These are phyloP conservation scores for Pachysandra terminalis DNA, from an alignment of 164 flowering plant species.

Conservation along the genomic window DNA sequence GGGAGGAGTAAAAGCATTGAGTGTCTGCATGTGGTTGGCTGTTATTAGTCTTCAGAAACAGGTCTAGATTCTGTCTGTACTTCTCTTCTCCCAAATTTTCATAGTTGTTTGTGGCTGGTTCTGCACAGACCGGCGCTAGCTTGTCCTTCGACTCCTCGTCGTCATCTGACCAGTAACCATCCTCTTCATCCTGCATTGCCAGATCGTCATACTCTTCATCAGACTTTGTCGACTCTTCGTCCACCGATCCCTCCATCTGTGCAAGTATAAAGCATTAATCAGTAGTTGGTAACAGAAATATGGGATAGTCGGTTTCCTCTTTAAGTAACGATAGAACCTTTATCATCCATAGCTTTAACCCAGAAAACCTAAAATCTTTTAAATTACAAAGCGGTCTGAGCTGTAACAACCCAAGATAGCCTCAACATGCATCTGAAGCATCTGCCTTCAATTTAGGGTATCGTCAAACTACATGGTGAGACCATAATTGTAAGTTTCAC, in stretches of 20 bases:
- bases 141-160: constrained; percentile 38
- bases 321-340: too few relatives aligned
- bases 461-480: neutral
- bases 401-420: neutral
- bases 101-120: neutral
- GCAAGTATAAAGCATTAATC: neutral
- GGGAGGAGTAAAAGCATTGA: constrained; percentile 31
- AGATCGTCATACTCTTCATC: constrained; percentile 98
- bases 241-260: constrained; percentile 92
- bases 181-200: constrained; percentile 80
- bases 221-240: constrained; percentile 85
- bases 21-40: constrained; percentile 27
- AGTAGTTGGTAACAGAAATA: neutral
- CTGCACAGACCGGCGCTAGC: constrained; percentile 10
- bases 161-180: constrained; percentile 62
- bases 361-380: neutral
- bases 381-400: neutral
- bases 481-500: neutral
- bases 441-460: neutral
- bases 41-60: constrained; percentile 37
- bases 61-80: constrained; percentile 45
- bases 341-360: too few relatives aligned
- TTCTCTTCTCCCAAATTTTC: constrained; percentile 21
- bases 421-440: neutral
- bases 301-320: too few relatives aligned